Evolutionary conservation across 352 stramenopile genomes (phyloP).

Genomic region (Globisporangium cylindrosporum): DNA sequence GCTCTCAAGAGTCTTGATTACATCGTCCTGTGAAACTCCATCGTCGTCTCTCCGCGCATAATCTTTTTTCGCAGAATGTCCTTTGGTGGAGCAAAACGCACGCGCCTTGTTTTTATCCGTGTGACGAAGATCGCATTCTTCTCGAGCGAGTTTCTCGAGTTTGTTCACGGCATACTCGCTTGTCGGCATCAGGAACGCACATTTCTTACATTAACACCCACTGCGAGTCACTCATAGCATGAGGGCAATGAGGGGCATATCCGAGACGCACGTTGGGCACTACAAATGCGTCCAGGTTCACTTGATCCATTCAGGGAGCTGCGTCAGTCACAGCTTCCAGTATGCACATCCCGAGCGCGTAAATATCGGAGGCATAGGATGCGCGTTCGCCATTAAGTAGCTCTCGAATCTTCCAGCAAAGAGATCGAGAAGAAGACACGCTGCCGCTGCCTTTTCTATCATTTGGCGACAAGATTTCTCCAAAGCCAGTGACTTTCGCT

Average conservation of each 20-base stretch:
- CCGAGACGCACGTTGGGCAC: not conserved
- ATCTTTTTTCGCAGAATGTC: not conserved
- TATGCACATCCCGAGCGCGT: not conserved
- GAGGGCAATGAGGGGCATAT: not conserved
- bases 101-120: not conserved
- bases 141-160: not conserved
- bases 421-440: not conserved
- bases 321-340: not conserved
- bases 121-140: not conserved
- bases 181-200: not conserved
- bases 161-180: not conserved
- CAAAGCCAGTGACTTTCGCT: not conserved
- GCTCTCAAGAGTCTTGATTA: not conserved
- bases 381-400: not conserved
- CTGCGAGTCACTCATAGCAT: not conserved
- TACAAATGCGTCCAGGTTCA: not conserved
- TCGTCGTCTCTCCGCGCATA: not conserved
- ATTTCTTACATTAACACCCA: not conserved
- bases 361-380: not conserved
- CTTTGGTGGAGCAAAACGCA: not conserved
- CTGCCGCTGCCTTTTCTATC: not conserved
- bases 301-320: not conserved
- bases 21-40: not conserved
- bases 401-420: not conserved
- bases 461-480: not conserved